Evolutionary conservation across 73 alveolate genomes (phyloP).

Genomic region (Paramecium primaurelia): DNA sequence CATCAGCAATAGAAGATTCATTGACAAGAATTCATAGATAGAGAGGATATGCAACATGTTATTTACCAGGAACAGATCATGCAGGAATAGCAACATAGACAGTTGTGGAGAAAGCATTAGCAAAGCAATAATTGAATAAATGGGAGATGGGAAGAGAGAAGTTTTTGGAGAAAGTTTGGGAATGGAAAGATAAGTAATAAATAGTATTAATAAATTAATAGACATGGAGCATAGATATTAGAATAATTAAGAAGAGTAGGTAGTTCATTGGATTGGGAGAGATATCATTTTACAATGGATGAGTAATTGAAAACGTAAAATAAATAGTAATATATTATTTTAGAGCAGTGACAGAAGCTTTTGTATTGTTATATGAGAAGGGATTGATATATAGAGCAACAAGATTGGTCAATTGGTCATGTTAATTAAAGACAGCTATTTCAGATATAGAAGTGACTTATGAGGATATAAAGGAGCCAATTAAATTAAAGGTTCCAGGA

Average conservation of each 20-base stretch:
- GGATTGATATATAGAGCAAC: constrained; percentile 97
- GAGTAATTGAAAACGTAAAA: constrained; percentile 43
- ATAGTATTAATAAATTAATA: neutral
- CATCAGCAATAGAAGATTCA: constrained; percentile 91
- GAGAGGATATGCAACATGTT: constrained; percentile 88
- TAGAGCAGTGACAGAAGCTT: constrained; percentile 92
- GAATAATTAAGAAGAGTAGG: constrained; percentile 90
- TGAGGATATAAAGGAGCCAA: constrained; percentile 78
- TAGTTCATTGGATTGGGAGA: constrained; percentile 91
- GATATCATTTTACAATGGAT: constrained; percentile 94
- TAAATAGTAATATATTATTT: constrained; percentile 31
- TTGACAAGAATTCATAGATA: constrained; percentile 82
- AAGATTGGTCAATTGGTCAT: constrained; percentile 98
- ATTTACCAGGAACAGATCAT: constrained; percentile 98
- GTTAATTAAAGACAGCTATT: constrained; percentile 95
- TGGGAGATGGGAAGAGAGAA: constrained; percentile 92
- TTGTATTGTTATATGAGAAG: constrained; percentile 88
- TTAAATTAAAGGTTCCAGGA: constrained; percentile 80
- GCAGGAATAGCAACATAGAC: constrained; percentile 97
- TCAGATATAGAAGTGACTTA: constrained; percentile 96
- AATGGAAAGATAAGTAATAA: constrained; percentile 87
- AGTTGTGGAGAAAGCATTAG: constrained; percentile 93
- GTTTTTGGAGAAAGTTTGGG: constrained; percentile 91
- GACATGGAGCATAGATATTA: constrained; percentile 85
- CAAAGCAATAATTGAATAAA: constrained; percentile 81